These are phyloP conservation scores for Asterophora lycoperdoides DNA, from an alignment of 768 basidiomycete genomes.

Conservation along the genomic window DNA sequence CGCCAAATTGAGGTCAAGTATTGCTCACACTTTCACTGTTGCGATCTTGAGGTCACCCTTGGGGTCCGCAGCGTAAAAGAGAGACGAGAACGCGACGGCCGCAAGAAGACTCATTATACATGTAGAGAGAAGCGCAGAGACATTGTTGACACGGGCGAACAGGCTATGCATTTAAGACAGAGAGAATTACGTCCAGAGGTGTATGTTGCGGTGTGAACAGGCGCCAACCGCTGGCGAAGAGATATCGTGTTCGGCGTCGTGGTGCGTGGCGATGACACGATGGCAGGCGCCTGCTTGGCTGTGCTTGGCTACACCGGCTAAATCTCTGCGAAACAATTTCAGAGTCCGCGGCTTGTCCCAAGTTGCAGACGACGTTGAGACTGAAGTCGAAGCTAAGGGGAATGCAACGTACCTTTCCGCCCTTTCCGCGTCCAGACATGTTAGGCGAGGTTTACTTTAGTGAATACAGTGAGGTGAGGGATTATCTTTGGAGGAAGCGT, in stretches of 20 bases:
- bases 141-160: constrained; percentile 67
- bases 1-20: constrained; percentile 8
- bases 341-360: neutral
- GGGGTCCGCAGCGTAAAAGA: constrained; percentile 56
- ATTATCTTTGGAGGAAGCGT: neutral
- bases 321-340: neutral
- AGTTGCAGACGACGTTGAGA: constrained; percentile 10
- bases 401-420: constrained; percentile 53
- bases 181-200: neutral
- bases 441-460: neutral
- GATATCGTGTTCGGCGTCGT: neutral
- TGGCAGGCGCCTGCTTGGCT: neutral
- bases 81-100: constrained; percentile 69
- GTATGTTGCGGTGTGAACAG: neutral
- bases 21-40: constrained; percentile 72
- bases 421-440: constrained; percentile 80
- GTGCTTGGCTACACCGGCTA: neutral
- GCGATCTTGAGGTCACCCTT: constrained; percentile 54
- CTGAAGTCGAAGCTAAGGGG: neutral
- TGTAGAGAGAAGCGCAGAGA: constrained; percentile 68
- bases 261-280: constrained; percentile 3
- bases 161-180: constrained; percentile 59
- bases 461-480: neutral
- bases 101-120: constrained; percentile 70
- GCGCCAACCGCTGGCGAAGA: neutral